Evolutionary conservation across 352 stramenopile species (phyloP).

Genomic region (Pythium volutum): DNA sequence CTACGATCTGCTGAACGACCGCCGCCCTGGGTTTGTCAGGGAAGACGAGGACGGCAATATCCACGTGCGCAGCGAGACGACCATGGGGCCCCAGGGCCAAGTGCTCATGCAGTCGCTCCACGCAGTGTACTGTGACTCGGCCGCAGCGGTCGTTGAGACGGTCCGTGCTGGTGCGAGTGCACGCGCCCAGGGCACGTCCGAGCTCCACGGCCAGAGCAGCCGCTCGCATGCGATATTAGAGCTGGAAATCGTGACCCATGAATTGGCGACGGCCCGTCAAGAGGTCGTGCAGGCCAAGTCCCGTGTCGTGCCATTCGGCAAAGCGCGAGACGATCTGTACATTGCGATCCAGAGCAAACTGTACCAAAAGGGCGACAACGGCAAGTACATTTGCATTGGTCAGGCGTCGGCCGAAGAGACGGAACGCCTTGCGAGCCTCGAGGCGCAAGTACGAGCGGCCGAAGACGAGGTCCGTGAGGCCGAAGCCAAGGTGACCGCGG

Average conservation of each 20-base stretch:
- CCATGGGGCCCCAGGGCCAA: slow-evolving; percentile 36
- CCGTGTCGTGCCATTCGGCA: slow-evolving; percentile 38
- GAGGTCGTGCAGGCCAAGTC: slow-evolving; percentile 33
- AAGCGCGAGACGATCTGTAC: slow-evolving; percentile 46
- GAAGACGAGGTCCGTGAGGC: slow-evolving; percentile 22
- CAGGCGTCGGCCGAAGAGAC: slow-evolving; percentile 24
- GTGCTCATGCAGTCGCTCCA: slow-evolving; percentile 43
- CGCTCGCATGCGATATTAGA: slow-evolving; percentile 49
- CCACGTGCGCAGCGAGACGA: slow-evolving; percentile 51
- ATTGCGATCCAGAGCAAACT: slow-evolving; percentile 46
- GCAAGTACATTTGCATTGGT: slow-evolving; percentile 28
- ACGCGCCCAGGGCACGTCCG: slow-evolving; percentile 43
- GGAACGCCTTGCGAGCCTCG: slow-evolving; percentile 22
- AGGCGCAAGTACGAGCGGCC: slow-evolving; percentile 20
- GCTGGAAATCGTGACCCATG: slow-evolving; percentile 47
- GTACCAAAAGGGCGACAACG: slow-evolving; percentile 27
- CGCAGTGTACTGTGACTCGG: slow-evolving; percentile 28
- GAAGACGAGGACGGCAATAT: slow-evolving; percentile 42
- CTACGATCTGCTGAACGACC: slow-evolving; percentile 47
- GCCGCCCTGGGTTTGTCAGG: slow-evolving; percentile 41
- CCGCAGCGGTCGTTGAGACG: slow-evolving; percentile 24
- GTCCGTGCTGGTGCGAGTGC: slow-evolving; percentile 22
- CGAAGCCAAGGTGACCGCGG: slow-evolving; percentile 21
- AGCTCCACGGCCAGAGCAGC: slow-evolving; percentile 50
- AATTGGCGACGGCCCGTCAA: slow-evolving; percentile 31